Evolutionary conservation across 2,329 filamentous ascomycete genomes (phyloP).

Genomic region (Chalara sp.): DNA sequence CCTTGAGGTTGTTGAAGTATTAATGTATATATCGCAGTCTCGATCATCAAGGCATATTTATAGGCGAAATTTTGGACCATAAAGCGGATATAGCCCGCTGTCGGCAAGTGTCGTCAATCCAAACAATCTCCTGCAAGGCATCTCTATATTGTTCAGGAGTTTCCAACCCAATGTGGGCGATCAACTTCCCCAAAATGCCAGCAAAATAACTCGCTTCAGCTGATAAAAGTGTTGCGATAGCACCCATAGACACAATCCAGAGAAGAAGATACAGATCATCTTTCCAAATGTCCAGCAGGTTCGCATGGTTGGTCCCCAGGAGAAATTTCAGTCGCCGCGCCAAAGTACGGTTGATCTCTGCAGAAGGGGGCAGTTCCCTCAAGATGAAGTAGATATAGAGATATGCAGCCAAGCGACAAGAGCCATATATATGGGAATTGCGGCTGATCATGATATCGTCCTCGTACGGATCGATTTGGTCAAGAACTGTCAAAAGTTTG

Average conservation of each 20-base stretch:
- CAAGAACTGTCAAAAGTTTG: background rate
- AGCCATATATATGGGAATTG: conserved; percentile 1
- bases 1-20: no score
- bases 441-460: background rate
- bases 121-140: background rate
- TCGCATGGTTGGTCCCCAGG: background rate
- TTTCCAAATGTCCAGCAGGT: background rate
- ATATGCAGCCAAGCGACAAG: background rate
- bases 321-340: background rate
- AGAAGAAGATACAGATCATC: background rate
- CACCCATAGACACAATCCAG: background rate
- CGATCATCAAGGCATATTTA: no score
- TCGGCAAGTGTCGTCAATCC: background rate
- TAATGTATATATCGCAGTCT: no score
- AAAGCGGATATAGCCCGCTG: no score
- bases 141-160: background rate
- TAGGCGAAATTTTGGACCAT: no score
- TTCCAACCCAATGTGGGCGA: background rate
- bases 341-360: background rate
- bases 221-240: background rate
- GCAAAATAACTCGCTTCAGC: background rate
- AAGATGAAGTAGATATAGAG: background rate
- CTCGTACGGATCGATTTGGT: background rate
- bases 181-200: background rate
- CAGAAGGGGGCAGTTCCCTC: background rate